Base-by-base conservation (phyloP, 208 protist genomes). In the Leishmania aethiopica region DNA sequence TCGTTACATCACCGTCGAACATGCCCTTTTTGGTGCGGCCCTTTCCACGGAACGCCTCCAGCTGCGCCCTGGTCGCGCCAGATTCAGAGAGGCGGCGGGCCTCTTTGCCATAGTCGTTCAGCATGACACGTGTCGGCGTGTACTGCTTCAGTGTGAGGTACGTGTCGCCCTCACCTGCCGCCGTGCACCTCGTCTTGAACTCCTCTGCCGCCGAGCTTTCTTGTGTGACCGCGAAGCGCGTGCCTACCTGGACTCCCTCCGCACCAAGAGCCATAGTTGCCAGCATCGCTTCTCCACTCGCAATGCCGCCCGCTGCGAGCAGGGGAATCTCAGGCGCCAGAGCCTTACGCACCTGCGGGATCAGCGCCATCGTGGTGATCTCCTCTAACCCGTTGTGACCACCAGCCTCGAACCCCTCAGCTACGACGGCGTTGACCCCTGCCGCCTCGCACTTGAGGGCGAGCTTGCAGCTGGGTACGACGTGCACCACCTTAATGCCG, bases 401-500 rank as follows among this genome's bases (percentile, higher is more conserved):
- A 57, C 91, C 91, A 0, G 91, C 91, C 84, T 97, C 94, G 79
- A 96, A 96, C 47, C 93, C 94, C 17, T 96, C 93, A 28, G 93
- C 90, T 37, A 93, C 94, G 45, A 97, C 81, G n/a, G 91, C 91
- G 80, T 96, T 86, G 19, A 93, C 93, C 15, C 94, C 92, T 37
- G 89, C 89, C 35, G 83, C 87, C 77, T 93, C 84, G 66, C 93
- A 94, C 84, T 93, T 95, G 55, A 90, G 81, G 11, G 94, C 94
- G 49, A 97, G 91, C 73, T 94, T 94, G 79, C 89, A 90, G 85
- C 84, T 92, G 28, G 90, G 90, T 74, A 95, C 96, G 60, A 97
- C 95, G 85, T 97, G 94, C 35, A 87, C 91, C 19, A 96, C 91
- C 75, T 84, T 92, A 77, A 93, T 91, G 79, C 91, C 92, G 53